phyloP scores from a whole-genome alignment of 768 basidiomycete species.

The Gyrodon lividus region DNA sequence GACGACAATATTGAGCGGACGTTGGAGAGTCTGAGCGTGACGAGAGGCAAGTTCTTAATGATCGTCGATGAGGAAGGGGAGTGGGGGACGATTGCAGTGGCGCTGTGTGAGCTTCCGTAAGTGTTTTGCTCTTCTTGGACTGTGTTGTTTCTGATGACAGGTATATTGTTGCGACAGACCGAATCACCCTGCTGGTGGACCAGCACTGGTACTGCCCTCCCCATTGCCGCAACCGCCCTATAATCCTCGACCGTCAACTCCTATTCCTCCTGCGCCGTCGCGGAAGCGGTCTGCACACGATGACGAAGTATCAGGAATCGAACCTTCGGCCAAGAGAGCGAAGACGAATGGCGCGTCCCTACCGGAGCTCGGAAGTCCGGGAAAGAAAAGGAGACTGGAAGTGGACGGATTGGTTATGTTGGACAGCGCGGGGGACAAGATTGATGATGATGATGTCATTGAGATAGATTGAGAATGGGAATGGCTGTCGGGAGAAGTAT shows the following conservation, averaged over 20 bases:
- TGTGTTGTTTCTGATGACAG: not conserved
- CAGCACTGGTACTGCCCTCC: slow-evolving; percentile 61
- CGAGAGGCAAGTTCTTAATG: slow-evolving; percentile 81
- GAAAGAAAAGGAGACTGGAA: slow-evolving; percentile 64
- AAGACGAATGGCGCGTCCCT: slow-evolving; percentile 32
- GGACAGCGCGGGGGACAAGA: slow-evolving; percentile 52
- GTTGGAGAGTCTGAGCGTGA: slow-evolving; percentile 76
- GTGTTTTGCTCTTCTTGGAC: slow-evolving; percentile 30
- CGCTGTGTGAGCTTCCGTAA: slow-evolving; percentile 68
- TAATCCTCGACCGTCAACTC: slow-evolving; percentile 39
- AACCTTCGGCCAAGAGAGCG: slow-evolving; percentile 56
- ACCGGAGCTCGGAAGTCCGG: slow-evolving; percentile 46
- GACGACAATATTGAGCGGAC: slow-evolving; percentile 84
- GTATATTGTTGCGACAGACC: slow-evolving; percentile 36
- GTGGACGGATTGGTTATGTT: slow-evolving; percentile 74
- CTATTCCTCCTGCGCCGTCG: slow-evolving; percentile 40
- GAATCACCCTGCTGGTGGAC: slow-evolving; percentile 50
- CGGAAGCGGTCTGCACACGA: slow-evolving; percentile 61
- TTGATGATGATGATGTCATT: slow-evolving; percentile 59
- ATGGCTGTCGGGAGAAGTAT: too few species aligned
- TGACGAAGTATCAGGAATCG: slow-evolving; percentile 55
- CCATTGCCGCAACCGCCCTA: slow-evolving; percentile 58
- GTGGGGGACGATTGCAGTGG: slow-evolving; percentile 68
- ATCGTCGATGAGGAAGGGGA: slow-evolving; percentile 88
- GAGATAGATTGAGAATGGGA: slow-evolving; percentile 46